Base-by-base conservation (phyloP, 345 rosid genomes). In the Populus alba region DNA sequence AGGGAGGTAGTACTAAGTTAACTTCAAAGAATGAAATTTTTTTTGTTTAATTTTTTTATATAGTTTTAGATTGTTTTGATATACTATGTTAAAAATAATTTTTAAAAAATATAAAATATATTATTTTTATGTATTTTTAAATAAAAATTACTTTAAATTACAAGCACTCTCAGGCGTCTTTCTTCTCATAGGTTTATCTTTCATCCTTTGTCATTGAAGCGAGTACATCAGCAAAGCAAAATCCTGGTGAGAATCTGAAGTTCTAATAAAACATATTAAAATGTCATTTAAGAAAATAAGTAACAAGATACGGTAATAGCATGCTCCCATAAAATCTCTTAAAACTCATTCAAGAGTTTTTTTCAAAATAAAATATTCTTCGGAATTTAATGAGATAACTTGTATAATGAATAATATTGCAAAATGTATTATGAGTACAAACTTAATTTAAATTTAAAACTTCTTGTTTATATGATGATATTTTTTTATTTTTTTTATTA, bases 211-310 rank as follows among this genome's bases (percentile, higher is more conserved):
- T 98, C 73, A 93, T 85, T 29, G 98, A 95, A 87, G 96, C 98
- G 80, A 95, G 93, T 78, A 97, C 99, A 87, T 93, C 99, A 62
- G 99, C 91, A 89, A 95, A 88, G 88, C 99, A 93, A 86, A 95
- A 95, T 47, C 98, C 97, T 18, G 99, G 99, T 61, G 94, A 91
- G 71, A 95, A 70, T 84, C 98, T 92, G 90, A 93, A 88, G 81
- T 83, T 90, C 99, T 95, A 91, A 55, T 87, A 68, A 79, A 78
- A 29, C 33, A 70, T 33, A 80, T 35, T 8, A 77, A 66, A 72
- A 68, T 35, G 27, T 59, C 43, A 75, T 25, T 2, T 38, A 15
- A 55, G 61, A 13, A 55, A 55, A 55, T 11, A 55, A 13, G n/a
- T 55, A 22, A 15, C 17, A 53, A 22, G 18, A 53, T 53, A 13